These are phyloP conservation scores for Termitomyces eurrhizus DNA, from an alignment of 768 basidiomycete species.

Conservation along the genomic window DNA sequence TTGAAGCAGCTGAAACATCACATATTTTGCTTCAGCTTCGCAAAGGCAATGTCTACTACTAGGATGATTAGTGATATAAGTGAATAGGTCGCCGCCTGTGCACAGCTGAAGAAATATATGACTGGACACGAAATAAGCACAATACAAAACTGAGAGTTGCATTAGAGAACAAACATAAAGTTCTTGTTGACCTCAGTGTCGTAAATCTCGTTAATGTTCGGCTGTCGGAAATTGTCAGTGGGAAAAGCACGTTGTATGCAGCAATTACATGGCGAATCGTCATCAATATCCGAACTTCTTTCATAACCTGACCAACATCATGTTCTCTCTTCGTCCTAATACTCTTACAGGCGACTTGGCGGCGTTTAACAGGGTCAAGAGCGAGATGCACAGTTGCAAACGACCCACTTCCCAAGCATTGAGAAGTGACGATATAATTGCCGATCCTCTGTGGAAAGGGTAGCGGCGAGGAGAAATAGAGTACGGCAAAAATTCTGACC, in stretches of 20 bases:
- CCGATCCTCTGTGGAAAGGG: constrained; percentile 43
- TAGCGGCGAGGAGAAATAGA: not conserved
- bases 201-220: constrained; percentile 78
- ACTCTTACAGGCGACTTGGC: constrained; percentile 83
- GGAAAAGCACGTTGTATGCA: not conserved
- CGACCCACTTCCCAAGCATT: constrained; percentile 76
- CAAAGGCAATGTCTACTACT: constrained; percentile 49
- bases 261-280: constrained; percentile 63
- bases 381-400: constrained; percentile 83
- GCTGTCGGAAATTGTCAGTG: constrained; percentile 35
- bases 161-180: constrained; percentile 43
- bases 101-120: constrained; percentile 85
- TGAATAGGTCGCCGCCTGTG: constrained; percentile 86
- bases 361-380: constrained; percentile 54
- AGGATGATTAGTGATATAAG: constrained; percentile 66
- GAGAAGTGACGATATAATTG: constrained; percentile 68
- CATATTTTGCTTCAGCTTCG: constrained; percentile 81
- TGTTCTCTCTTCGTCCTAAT: constrained; percentile 61
- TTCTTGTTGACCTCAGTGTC: constrained; percentile 60
- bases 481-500: constrained; percentile 26
- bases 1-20: constrained; percentile 75
- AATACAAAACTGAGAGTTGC: not conserved
- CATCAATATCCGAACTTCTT: constrained; percentile 73
- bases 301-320: constrained; percentile 63
- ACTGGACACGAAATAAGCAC: constrained; percentile 26